Percentiles rank a stretch among this genome's conserved stretches.
These are phyloP conservation scores for Babesia caballi DNA, from an alignment of 169 alveolate genomes.

Conservation along the genomic window DNA sequence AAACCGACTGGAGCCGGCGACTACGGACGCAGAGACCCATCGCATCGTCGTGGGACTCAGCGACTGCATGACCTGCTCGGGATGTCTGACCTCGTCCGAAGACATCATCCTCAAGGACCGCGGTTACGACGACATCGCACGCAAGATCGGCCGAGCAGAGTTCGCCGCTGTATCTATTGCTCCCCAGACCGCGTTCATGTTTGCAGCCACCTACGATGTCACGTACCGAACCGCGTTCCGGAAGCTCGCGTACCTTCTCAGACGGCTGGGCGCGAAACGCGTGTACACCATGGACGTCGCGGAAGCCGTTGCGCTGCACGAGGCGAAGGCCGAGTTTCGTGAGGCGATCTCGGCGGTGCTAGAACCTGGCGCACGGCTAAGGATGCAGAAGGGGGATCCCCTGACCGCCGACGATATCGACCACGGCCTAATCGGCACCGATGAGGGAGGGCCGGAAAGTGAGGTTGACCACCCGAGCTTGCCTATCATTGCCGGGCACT, in stretches of 20 bases:
- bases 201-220: conserved; percentile 68
- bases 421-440: neutral
- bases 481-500: conserved; percentile 72
- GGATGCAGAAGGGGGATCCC: neutral
- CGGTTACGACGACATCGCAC: conserved; percentile 75
- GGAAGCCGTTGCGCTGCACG: conserved; percentile 54
- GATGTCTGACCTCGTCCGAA: conserved; percentile 92
- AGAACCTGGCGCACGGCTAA: neutral
- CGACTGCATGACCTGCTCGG: conserved; percentile 92
- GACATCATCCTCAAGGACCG: conserved; percentile 80
- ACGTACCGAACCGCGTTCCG: conserved; percentile 50
- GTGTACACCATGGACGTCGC: conserved; percentile 63
- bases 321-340: conserved; percentile 55
- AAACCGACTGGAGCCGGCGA: conserved; percentile 17
- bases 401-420: neutral
- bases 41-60: conserved; percentile 81
- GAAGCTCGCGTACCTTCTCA: conserved; percentile 59
- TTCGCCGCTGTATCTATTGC: conserved; percentile 81
- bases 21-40: conserved; percentile 1
- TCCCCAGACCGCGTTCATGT: conserved; percentile 81
- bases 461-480: neutral
- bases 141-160: conserved; percentile 47
- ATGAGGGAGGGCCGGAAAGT: neutral
- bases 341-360: neutral
- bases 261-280: conserved; percentile 63